Evolutionary conservation across 2,329 filamentous ascomycete species (phyloP).

Genomic region (Akanthomyces uredinophilus): DNA sequence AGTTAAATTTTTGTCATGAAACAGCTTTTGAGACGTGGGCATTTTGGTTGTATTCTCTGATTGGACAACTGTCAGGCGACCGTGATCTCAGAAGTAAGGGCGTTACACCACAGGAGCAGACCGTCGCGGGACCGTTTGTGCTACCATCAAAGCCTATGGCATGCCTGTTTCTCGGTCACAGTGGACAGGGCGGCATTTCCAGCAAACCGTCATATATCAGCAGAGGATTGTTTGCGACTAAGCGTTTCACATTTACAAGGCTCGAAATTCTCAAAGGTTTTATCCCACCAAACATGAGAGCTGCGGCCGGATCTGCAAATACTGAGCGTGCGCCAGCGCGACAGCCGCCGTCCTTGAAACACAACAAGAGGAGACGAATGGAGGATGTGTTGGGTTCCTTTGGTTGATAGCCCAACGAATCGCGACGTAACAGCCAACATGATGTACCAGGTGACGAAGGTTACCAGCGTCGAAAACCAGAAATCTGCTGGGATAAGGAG

Average conservation of each 20-base stretch:
- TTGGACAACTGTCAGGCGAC: slow-evolving; percentile 34
- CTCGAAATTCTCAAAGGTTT: neutral
- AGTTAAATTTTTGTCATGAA: slow-evolving; percentile 29
- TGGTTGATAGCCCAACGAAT: slow-evolving; percentile 16
- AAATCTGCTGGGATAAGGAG: neutral
- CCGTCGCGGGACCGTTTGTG: slow-evolving; percentile 32
- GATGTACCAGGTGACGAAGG: neutral
- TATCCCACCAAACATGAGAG: slow-evolving; percentile 10
- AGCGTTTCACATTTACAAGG: slow-evolving; percentile 30
- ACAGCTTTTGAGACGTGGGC: slow-evolving; percentile 35
- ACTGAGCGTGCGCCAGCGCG: neutral
- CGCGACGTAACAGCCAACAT: neutral
- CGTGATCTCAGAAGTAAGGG: slow-evolving; percentile 26
- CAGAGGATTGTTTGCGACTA: slow-evolving; percentile 30
- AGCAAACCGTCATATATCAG: slow-evolving; percentile 32
- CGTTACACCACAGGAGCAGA: slow-evolving; percentile 22
- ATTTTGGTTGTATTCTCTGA: slow-evolving; percentile 37
- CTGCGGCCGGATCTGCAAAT: neutral
- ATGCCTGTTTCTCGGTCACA: slow-evolving; percentile 34
- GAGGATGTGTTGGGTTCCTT: slow-evolving; percentile 31
- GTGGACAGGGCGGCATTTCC: slow-evolving; percentile 29
- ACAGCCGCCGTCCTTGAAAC: slow-evolving; percentile 21
- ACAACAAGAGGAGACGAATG: slow-evolving; percentile 30
- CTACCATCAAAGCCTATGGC: slow-evolving; percentile 35
- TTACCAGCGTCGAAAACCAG: neutral